Base-by-base conservation (phyloP, 139 green algal genomes). In the Klebsormidium nitens region DNA sequence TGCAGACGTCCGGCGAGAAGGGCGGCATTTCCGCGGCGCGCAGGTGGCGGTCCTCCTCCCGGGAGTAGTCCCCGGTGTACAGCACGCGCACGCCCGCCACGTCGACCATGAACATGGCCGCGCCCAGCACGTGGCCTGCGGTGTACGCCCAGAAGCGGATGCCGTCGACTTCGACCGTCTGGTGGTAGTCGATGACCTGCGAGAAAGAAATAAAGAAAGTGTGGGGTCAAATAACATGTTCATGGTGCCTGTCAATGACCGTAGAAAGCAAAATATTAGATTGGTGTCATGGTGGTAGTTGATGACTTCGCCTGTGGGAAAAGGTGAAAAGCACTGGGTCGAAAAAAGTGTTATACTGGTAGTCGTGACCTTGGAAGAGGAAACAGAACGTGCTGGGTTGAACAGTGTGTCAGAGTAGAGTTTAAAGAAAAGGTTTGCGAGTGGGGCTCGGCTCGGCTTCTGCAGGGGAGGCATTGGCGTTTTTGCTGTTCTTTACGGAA, bases 31-130 rank as follows among this genome's bases (percentile, higher is more conserved):
- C 94, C 31, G 94, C 94, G 2, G 83, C 86, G 1, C 87, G 84
- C 31, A 84, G 44, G 66, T 84, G 78, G 3, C 78, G 40, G 62
- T 84, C 78, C 61, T 79, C 62, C 42, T 78, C 62, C 2, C 78
- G 55, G 23, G 35, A 70, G 35, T 74, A 74, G 44, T 75, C 67
- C 1, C 81, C 81, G 0, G 94, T 99, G 84, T 99, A 99, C 46
- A 99, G 85, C 64, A 89, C 80, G 32, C 87, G 72, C 82, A 93
- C 83, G 40, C 94, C 93, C 28, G 74, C 89, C 28, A 98, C 90
- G 71, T 97, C 89, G 28, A 99, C 89, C 84, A 91, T 87, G 82
- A 98, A 99, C 94, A 98, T 98, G 37, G 90, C 91, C n/a, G 94
- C 94, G 14, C 94, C 94, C 72, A 96, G 79, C 50, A 97, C 92